A percentile compares a stretch with the other conserved stretches of the same genome.
Conservation (phyloP, 345 rosid species). For the Salix caprea region DNA sequence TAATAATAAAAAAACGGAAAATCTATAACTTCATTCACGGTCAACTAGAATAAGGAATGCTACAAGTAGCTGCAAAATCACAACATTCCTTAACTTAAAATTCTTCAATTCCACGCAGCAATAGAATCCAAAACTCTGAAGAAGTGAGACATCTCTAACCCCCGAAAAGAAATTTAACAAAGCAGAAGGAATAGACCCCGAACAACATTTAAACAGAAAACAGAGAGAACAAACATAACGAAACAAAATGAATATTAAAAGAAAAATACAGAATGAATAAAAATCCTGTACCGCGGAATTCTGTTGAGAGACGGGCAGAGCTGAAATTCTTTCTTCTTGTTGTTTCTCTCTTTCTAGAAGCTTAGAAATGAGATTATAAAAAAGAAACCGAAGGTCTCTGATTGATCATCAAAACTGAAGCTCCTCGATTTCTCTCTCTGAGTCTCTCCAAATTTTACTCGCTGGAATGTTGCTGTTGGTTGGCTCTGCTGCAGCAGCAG, state of each 20-base stretch:
- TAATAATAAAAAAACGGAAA: neutral
- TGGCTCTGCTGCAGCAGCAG: conserved; percentile 21
- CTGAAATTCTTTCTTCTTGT: neutral
- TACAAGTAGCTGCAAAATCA: neutral
- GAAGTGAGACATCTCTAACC: conserved; percentile 10
- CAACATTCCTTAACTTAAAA: conserved; percentile 11
- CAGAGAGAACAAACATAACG: neutral
- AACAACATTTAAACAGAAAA: conserved; percentile 11
- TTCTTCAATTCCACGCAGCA: conserved; percentile 27
- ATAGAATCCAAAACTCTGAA: conserved; percentile 8
- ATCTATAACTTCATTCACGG: conserved; percentile 29
- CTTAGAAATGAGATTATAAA: neutral
- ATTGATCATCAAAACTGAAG: neutral
- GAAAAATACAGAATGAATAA: conserved; percentile 15
- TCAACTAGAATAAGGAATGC: conserved; percentile 7
- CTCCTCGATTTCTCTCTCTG: neutral
- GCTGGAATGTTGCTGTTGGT: neutral
- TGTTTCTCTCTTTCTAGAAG: neutral
- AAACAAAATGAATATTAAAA: neutral
- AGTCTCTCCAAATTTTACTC: neutral
- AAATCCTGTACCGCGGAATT: neutral
- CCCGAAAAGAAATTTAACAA: conserved; percentile 3
- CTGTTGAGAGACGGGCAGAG: neutral
- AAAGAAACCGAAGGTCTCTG: conserved; percentile 5
- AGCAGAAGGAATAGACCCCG: neutral